Base-by-base conservation (phyloP, 352 stramenopile species). In the Phytophthora crassamura region DNA sequence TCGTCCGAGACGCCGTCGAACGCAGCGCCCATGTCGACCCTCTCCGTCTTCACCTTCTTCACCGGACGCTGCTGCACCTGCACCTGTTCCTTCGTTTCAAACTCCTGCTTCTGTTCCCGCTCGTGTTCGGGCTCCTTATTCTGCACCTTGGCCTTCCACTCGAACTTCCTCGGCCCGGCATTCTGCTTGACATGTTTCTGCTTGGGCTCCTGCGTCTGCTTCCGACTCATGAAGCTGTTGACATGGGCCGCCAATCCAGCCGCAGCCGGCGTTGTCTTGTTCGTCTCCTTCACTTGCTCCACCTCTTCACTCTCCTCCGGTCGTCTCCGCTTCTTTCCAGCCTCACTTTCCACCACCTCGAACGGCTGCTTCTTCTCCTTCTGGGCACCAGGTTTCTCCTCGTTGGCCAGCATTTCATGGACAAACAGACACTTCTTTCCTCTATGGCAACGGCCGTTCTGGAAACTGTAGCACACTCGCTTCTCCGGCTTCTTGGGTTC, bases 391-490 rank as follows among this genome's bases (percentile, higher is more conserved):
- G 41, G 11, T 30, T 45, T 33, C 30, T 49, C 38, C 41, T n/a
- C 50, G 36, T 40, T 56, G 42, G 45, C 34, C n/a, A 93, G 59
- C 59, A 86, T 74, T 43, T 90, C 69, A 41, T 93, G 85, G 6
- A 77, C 51, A 43, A 69, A 94, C 25, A 91, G 22, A 60, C 85
- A 94, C 41, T 84, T 82, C 46, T 86, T 86, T 22, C 85, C 81
- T 20, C 85, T 67, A 73, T 93, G 85, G 59, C 85, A 93, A 14
- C 84, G 75, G 25, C 85, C 85, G n/a, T 86, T 89, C 59, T 91
- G 85, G 61, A 80, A 93, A 15, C 77, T 74, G 62, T 88, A 93
- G 67, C 82, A 91, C 59, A 90, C 79, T 8, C 82, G 73, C 39
- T 77, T 79, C 61, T 87, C 79, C 38, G 52, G 63, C 45, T 75